Conservation (phyloP, 2,329 filamentous ascomycete species). For the Ceratocystis smalleyi region DNA sequence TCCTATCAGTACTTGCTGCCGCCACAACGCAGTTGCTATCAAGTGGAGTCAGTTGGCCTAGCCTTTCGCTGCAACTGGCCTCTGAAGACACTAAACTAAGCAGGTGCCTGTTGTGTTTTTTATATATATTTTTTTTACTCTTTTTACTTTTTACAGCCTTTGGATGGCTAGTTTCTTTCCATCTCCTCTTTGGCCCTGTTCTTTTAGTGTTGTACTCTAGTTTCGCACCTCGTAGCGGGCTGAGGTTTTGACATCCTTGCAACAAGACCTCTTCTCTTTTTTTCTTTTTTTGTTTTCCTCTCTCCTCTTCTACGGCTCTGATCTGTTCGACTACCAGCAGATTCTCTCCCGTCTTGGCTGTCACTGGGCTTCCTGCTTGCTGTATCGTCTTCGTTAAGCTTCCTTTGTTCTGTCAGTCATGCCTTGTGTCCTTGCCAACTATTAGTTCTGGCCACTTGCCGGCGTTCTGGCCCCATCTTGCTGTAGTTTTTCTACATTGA, state of each 20-base stretch:
- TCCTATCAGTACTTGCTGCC: slow-evolving; percentile 1
- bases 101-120: no score
- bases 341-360: slow-evolving; percentile 14
- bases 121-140: no score
- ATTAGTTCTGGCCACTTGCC: slow-evolving; percentile 13
- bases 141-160: no score
- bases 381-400: not conserved
- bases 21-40: not conserved
- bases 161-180: not conserved
- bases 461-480: slow-evolving; percentile 5
- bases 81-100: no score
- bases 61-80: not conserved
- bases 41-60: not conserved
- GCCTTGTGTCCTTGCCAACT: slow-evolving; percentile 9
- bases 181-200: not conserved
- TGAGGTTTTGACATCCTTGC: not conserved
- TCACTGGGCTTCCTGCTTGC: slow-evolving; percentile 1
- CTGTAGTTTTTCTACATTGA: not conserved
- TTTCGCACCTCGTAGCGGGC: not conserved
- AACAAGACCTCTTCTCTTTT: not conserved
- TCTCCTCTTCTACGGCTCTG: not conserved
- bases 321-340: not conserved
- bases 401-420: slow-evolving; percentile 1
- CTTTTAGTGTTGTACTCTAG: not conserved
- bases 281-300: not conserved